A percentile compares a stretch with the other conserved stretches of the same genome.
phyloP scores from a whole-genome alignment of 306 rosid species.

The Citrullus amarus region DNA sequence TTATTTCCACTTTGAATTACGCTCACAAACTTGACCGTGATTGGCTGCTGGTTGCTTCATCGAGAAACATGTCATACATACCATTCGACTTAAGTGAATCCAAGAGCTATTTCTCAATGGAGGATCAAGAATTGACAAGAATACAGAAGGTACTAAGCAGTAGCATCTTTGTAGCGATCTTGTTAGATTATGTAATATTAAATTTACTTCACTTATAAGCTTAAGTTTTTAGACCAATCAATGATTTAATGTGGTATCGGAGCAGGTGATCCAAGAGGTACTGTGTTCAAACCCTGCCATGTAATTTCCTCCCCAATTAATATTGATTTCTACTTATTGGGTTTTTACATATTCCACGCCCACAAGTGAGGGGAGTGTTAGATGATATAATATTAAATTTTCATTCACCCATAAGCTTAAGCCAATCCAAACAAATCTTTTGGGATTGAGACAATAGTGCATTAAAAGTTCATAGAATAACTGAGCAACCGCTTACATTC shows the following conservation, averaged over 20 bases:
- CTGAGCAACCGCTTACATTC: conserved; percentile 14
- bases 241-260: no score
- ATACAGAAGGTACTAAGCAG: conserved; percentile 42
- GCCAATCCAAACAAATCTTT: neutral
- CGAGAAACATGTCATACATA: conserved; percentile 44
- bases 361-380: no score
- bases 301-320: no score
- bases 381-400: no score
- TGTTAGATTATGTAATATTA: no score
- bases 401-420: no score
- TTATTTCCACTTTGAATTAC: conserved; percentile 49
- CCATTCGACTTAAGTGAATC: conserved; percentile 46
- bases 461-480: neutral
- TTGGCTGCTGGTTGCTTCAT: conserved; percentile 76
- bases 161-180: neutral
- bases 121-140: conserved; percentile 26
- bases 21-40: conserved; percentile 46
- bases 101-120: conserved; percentile 35
- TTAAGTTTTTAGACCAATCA: no score
- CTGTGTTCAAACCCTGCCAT: no score
- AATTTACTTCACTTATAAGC: no score
- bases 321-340: no score
- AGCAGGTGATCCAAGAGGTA: no score
- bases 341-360: no score
- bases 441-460: neutral